phyloP scores from a whole-genome alignment of 176 grass and related monocot species.

The Musa beccarii region DNA sequence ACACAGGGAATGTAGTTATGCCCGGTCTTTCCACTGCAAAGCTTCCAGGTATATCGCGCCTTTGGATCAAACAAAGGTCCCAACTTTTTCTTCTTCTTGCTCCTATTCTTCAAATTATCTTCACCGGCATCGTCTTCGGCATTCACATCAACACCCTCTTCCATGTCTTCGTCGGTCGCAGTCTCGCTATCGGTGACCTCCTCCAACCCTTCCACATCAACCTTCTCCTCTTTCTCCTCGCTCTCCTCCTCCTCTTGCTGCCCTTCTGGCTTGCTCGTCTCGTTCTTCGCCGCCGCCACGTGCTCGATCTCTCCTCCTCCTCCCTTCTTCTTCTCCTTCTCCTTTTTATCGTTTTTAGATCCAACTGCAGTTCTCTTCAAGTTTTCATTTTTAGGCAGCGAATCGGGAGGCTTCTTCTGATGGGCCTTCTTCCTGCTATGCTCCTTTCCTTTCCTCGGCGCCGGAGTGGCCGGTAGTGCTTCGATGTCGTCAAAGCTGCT shows the following conservation, averaged over 20 bases:
- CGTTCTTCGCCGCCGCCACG: background rate
- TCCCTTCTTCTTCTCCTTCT: slow-evolving; percentile 20
- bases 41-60: slow-evolving; percentile 73
- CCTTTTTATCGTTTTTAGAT: slow-evolving; percentile 4
- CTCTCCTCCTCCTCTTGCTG: slow-evolving; percentile 18
- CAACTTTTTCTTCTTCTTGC: slow-evolving; percentile 55
- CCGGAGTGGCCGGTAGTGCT: slow-evolving; percentile 15
- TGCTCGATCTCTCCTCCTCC: slow-evolving; percentile 26
- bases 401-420: slow-evolving; percentile 17
- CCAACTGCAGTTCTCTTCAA: slow-evolving; percentile 24
- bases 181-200: slow-evolving; percentile 34
- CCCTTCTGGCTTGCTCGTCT: background rate
- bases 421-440: slow-evolving; percentile 21
- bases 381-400: slow-evolving; percentile 21
- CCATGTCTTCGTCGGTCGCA: slow-evolving; percentile 31
- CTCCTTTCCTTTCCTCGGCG: background rate
- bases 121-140: slow-evolving; percentile 23
- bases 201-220: slow-evolving; percentile 30
- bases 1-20: slow-evolving; percentile 66
- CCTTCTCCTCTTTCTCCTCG: slow-evolving; percentile 33
- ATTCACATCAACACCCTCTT: slow-evolving; percentile 16
- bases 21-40: slow-evolving; percentile 58
- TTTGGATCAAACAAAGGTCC: slow-evolving; percentile 59
- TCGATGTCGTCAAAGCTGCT: slow-evolving; percentile 56
- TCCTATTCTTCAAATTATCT: slow-evolving; percentile 26